These are phyloP conservation scores for Kwoniella dejecticola DNA, from an alignment of 768 basidiomycete genomes.

Conservation along the genomic window DNA sequence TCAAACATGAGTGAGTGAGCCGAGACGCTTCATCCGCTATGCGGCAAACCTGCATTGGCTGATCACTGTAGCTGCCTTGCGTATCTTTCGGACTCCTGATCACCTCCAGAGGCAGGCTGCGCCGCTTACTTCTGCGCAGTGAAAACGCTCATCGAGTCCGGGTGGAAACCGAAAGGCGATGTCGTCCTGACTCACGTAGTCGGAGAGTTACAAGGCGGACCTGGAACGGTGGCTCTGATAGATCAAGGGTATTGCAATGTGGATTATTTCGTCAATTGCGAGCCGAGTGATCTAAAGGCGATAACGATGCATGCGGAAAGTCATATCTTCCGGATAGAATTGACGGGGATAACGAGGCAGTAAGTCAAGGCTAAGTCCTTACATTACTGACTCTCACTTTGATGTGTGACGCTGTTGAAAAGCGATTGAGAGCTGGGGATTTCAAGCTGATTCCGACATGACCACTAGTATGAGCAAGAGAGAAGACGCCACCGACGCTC, in stretches of 20 bases:
- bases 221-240: conserved; percentile 28
- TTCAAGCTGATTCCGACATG: not conserved
- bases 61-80: too few species aligned
- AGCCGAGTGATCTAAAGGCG: conserved; percentile 28
- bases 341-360: conserved; percentile 30
- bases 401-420: not conserved
- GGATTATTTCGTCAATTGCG: conserved; percentile 32
- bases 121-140: conserved; percentile 30
- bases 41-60: too few species aligned
- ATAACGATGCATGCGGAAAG: conserved; percentile 31
- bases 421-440: too few species aligned
- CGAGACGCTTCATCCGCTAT: too few species aligned
- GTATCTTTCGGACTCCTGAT: too few species aligned
- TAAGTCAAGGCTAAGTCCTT: conserved; percentile 11
- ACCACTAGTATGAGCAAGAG: conserved; percentile 26
- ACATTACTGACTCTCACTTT: not conserved
- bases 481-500: conserved; percentile 22
- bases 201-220: conserved; percentile 29
- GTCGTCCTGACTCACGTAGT: conserved; percentile 24
- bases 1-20: conserved; percentile 29
- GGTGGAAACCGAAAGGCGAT: conserved; percentile 26
- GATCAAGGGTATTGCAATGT: conserved; percentile 23
- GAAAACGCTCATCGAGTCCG: conserved; percentile 16
- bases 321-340: conserved; percentile 20
- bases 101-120: conserved; percentile 21